Base-by-base conservation (phyloP, 352 stramenopile species). In the Plasmopara muralis region DNA sequence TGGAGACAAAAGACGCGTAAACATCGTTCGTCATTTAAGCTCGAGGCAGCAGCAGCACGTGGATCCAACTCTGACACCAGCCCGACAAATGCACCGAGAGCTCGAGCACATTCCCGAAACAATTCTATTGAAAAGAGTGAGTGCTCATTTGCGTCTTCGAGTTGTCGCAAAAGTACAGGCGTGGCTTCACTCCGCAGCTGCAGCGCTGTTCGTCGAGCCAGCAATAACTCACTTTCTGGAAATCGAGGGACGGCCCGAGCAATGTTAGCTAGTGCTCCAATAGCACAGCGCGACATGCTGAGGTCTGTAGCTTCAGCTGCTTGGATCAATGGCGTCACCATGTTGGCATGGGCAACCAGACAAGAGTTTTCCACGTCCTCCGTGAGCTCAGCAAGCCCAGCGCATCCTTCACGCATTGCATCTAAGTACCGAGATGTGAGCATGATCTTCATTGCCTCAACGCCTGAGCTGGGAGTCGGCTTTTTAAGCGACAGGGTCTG, bases 401-500 rank as follows among this genome's bases (percentile, higher is more conserved):
- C 63, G 56, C 79, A 92, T 28, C 77, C 82, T 71, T 92, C 82
- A 4, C 75, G 74, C 62, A 89, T 83, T 9, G 70, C 75, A 37
- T 92, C 82, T 9, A 77, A 40, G 43, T 73, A 87, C 42, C 73
- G 73, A 28, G 79, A 90, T 8, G 77, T 87, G 16, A 92, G 55
- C 82, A 92, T 92, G 47, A 89, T 87, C 60, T 88, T 87, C 75
- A 92, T 88, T 16, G 78, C 79, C 31, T 90, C 77, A 8, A 89
- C 72, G 35, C 82, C 82, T 6, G 82, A 92, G 34, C 52, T 73
- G 8, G 76, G 74, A 16, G 73, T 83, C 12, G 62, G 62, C 20
- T 66, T 68, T 5, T 72, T 67, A 1, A 72, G 60, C 15, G 70
- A 65, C 6, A 86, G 60, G 29, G 76, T 79, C 28, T 68, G 67